Evolutionary conservation across 2,329 filamentous ascomycete genomes (phyloP).

Genomic region (Arthrinium phaeospermum): DNA sequence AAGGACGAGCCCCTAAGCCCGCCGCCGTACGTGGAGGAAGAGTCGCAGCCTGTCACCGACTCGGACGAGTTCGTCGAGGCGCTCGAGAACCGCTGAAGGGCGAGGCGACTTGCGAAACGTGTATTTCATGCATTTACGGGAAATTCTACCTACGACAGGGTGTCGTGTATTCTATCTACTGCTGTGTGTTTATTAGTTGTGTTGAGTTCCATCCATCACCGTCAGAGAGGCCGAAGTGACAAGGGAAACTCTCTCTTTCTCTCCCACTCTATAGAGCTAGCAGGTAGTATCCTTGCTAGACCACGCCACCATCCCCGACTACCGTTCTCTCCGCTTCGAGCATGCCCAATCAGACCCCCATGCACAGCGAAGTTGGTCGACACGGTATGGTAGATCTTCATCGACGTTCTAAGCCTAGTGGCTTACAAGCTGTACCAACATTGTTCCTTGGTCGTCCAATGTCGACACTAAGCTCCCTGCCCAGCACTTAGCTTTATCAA

Average conservation of each 20-base stretch:
- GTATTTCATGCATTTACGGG: not conserved
- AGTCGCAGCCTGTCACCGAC: constrained; percentile 17
- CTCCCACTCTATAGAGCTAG: too few species aligned
- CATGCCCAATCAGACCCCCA: not conserved
- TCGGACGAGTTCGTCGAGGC: constrained; percentile 24
- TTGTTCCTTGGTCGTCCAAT: not conserved
- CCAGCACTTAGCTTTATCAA: not conserved
- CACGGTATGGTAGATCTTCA: not conserved
- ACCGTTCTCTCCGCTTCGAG: not conserved
- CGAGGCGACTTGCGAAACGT: not conserved
- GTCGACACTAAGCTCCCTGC: not conserved
- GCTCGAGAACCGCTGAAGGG: constrained; percentile 15
- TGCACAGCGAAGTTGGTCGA: not conserved
- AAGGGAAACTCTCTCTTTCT: not conserved
- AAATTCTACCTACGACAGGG: not conserved
- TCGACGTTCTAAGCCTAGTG: not conserved
- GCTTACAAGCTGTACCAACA: not conserved
- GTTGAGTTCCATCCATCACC: not conserved
- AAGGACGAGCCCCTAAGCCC: constrained; percentile 52
- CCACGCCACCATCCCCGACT: constrained; percentile 16
- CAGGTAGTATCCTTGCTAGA: constrained; percentile 2
- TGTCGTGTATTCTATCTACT: not conserved
- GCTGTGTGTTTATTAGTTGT: not conserved
- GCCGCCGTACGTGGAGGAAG: constrained; percentile 47
- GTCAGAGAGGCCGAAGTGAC: not conserved